Conservation (phyloP, 176 grass and related monocot species). For the Carex kokanica region DNA sequence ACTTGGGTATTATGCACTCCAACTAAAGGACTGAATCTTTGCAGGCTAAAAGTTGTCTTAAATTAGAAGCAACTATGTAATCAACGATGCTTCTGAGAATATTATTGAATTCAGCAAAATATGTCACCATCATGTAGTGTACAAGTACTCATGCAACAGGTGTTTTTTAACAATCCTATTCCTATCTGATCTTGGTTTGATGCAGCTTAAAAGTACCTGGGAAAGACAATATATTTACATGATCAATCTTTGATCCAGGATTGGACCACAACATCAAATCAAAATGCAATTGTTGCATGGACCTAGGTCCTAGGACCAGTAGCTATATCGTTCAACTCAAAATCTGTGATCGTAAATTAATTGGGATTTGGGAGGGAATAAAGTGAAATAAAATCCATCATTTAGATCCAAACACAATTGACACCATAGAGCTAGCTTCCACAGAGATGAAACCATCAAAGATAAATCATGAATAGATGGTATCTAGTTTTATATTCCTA, state of each 20-base stretch:
- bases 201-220: neutral
- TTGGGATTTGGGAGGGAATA: neutral
- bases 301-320: neutral
- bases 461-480: neutral
- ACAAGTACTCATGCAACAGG: neutral
- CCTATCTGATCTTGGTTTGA: neutral
- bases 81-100: neutral
- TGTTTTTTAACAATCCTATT: neutral
- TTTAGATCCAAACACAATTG: constrained; percentile 30
- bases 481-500: neutral
- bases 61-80: neutral
- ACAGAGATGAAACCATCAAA: neutral
- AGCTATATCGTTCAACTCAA: neutral
- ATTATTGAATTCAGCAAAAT: neutral
- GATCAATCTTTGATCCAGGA: neutral
- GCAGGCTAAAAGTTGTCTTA: too few relatives aligned
- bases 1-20: neutral
- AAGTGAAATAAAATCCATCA: neutral
- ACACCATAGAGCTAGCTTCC: constrained; percentile 13
- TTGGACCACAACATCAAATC: neutral
- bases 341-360: neutral
- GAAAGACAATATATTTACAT: too few relatives aligned
- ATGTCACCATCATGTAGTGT: neutral
- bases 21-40: neutral
- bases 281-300: neutral